A percentile compares a stretch with the other conserved stretches of the same genome.
Conservation (phyloP, 257 asterid genomes). For the Verbena officinalis region DNA sequence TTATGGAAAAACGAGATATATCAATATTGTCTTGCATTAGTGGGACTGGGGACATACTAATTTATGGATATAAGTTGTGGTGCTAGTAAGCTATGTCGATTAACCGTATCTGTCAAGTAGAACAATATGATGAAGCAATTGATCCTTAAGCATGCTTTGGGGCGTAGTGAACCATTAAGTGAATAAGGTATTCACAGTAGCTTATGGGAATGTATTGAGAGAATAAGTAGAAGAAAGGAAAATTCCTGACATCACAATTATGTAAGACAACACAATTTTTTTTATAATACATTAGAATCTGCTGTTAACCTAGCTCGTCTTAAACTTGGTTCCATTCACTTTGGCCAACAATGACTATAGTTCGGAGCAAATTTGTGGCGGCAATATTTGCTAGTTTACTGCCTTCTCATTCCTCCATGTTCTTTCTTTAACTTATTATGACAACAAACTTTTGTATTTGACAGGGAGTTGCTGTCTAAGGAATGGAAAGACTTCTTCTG, state of each 20-base stretch:
- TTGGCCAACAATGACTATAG: background rate
- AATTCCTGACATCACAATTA: background rate
- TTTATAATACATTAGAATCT: slow-evolving; percentile 13
- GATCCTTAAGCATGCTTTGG: slow-evolving; percentile 20
- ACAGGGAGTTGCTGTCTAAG: slow-evolving; percentile 89
- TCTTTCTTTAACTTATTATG: slow-evolving; percentile 1
- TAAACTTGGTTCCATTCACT: slow-evolving; percentile 9
- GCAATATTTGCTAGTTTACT: slow-evolving; percentile 10
- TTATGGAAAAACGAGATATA: background rate
- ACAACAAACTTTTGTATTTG: slow-evolving; percentile 31
- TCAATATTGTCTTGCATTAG: background rate
- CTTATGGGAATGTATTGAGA: background rate
- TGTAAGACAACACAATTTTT: background rate
- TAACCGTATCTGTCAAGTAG: background rate
- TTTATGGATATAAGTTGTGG: background rate
- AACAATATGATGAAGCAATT: slow-evolving; percentile 24
- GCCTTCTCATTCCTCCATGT: slow-evolving; percentile 17
- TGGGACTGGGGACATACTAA: background rate
- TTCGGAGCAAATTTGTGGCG: slow-evolving; percentile 8
- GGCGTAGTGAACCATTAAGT: background rate
- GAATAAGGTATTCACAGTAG: background rate
- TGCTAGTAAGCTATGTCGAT: background rate
- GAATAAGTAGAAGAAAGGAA: background rate
- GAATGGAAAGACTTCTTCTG: slow-evolving; percentile 86
- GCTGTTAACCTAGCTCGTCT: slow-evolving; percentile 10